Conservation (phyloP, 148 eudicot species). For the Diospyros kaki region DNA sequence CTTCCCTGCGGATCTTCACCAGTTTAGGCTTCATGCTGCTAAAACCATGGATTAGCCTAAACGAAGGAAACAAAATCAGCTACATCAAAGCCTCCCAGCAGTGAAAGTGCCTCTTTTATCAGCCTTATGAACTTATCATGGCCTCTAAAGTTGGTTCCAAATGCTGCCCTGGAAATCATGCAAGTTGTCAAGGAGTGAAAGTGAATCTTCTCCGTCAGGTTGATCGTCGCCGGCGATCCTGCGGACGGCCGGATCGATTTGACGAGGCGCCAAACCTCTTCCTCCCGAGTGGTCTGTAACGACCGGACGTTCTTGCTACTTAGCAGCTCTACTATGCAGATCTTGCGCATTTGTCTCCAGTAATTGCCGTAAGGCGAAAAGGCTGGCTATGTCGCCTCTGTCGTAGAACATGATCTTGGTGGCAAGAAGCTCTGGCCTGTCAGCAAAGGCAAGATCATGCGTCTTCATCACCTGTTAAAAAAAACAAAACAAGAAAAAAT, state of each 20-base stretch:
- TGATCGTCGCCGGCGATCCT: conserved; percentile 8
- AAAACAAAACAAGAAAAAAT: no score
- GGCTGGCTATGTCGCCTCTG: conserved; percentile 5
- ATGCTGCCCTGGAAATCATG: conserved; percentile 22
- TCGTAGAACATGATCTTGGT: not conserved
- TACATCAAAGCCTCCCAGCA: not conserved
- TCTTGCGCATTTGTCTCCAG: conserved; percentile 19
- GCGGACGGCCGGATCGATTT: not conserved
- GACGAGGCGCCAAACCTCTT: conserved; percentile 10
- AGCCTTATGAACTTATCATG: conserved; percentile 18
- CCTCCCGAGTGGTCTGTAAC: conserved; percentile 13
- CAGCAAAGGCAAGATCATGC: conserved; percentile 21
- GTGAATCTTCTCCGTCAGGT: conserved; percentile 15
- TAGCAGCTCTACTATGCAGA: conserved; percentile 16
- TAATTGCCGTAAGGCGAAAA: conserved; percentile 28
- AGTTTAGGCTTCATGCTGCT: not conserved
- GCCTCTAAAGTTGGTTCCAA: conserved; percentile 21
- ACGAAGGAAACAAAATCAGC: not conserved
- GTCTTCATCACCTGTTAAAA: conserved; percentile 21
- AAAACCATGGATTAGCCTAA: not conserved
- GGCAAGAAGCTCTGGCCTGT: conserved; percentile 7
- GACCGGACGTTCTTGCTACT: conserved; percentile 12
- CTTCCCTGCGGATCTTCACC: not conserved
- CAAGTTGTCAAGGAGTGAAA: conserved; percentile 8
- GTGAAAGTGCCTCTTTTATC: not conserved